phyloP scores from a whole-genome alignment of 2,329 filamentous ascomycete species.

The Ceratocystiopsis sp. region DNA sequence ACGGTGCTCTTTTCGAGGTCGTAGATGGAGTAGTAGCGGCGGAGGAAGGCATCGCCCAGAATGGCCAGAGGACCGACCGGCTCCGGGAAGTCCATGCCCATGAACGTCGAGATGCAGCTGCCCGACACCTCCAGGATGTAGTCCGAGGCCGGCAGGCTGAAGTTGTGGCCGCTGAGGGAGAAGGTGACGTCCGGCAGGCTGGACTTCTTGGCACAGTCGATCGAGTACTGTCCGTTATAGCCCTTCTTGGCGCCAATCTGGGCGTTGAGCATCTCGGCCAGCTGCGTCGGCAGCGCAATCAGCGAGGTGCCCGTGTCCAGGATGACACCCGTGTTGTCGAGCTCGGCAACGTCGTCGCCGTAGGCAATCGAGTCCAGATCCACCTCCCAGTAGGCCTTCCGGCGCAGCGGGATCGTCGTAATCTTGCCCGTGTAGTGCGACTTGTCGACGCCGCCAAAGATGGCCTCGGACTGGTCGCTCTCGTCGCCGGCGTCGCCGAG shows the following conservation, averaged over 20 bases:
- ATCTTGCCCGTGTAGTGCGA: slow-evolving; percentile 70
- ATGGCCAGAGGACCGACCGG: slow-evolving; percentile 86
- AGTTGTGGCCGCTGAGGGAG: slow-evolving; percentile 78
- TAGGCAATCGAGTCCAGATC: slow-evolving; percentile 86
- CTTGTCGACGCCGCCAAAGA: slow-evolving; percentile 79
- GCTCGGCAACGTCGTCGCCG: slow-evolving; percentile 68
- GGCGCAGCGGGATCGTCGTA: slow-evolving; percentile 81
- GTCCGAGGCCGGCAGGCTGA: slow-evolving; percentile 74
- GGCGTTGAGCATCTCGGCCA: slow-evolving; percentile 92
- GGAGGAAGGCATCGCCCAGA: slow-evolving; percentile 72
- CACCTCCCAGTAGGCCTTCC: slow-evolving; percentile 99
- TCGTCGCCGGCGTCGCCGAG: slow-evolving; percentile 57
- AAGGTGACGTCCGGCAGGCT: slow-evolving; percentile 83
- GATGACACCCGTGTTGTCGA: slow-evolving; percentile 89
- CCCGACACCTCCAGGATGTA: slow-evolving; percentile 94
- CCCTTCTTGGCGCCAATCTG: slow-evolving; percentile 97
- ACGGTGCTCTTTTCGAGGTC: slow-evolving; percentile 81
- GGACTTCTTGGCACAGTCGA: slow-evolving; percentile 75
- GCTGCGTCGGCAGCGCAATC: slow-evolving; percentile 78
- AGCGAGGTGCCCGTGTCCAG: slow-evolving; percentile 97
- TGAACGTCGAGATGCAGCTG: slow-evolving; percentile 92
- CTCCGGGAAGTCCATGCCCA: slow-evolving; percentile 85
- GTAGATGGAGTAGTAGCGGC: slow-evolving; percentile 91
- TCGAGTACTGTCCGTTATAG: slow-evolving; percentile 89
- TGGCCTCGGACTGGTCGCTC: slow-evolving; percentile 58